phyloP scores from a whole-genome alignment of 2,329 filamentous ascomycete species.

The Alternaria novae-zelandiae region DNA sequence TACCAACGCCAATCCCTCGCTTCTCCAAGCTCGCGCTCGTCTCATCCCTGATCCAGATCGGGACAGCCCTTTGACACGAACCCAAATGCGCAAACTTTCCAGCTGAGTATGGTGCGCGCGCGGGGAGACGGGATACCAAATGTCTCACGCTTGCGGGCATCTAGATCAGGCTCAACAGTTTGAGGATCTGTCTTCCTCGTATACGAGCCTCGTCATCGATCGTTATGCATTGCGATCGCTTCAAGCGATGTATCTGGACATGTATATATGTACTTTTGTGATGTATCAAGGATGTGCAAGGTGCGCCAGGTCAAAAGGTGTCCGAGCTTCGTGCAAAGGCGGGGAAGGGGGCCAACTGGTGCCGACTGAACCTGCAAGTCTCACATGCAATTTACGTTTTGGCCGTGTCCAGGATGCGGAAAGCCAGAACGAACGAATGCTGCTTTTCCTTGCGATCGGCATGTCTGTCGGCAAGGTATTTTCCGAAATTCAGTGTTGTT shows the following conservation, averaged over 20 bases:
- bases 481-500: conserved; percentile 2
- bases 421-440: neutral
- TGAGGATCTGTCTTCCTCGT: neutral
- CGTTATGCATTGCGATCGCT: neutral
- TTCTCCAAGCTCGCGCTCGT: neutral
- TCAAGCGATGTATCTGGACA: neutral
- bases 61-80: neutral
- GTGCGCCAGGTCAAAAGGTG: neutral
- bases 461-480: conserved; percentile 1
- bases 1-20: neutral
- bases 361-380: neutral
- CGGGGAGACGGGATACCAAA: neutral
- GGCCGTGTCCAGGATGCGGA: neutral
- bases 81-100: neutral
- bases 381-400: neutral
- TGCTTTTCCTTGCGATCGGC: neutral
- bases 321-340: neutral
- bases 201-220: neutral
- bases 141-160: neutral
- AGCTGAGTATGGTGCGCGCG: neutral
- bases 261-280: neutral
- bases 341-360: neutral
- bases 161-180: neutral
- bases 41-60: conserved; percentile 2
- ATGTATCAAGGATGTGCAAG: conserved; percentile 1